Evolutionary conservation across 345 rosid genomes (phyloP).

Genomic region (Eucalyptus grandis): DNA sequence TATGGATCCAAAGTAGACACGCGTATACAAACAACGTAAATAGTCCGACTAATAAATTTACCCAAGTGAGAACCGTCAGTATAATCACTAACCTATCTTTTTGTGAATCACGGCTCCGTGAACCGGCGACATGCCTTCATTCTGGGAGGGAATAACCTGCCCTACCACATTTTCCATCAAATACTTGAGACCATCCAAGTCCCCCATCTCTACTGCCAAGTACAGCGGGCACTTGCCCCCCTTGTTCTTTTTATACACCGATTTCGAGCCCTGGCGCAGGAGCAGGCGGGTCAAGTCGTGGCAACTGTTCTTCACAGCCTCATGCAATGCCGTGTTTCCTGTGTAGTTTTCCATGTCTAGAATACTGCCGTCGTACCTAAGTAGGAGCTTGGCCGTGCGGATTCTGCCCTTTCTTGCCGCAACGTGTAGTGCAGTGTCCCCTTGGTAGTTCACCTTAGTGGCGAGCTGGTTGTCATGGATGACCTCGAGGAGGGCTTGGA

Average conservation of each 20-base stretch:
- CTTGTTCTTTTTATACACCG: neutral
- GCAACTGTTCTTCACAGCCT: neutral
- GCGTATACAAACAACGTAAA: neutral
- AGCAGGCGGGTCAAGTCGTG: neutral
- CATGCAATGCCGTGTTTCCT: neutral
- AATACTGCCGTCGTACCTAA: neutral
- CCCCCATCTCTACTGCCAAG: neutral
- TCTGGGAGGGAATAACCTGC: neutral
- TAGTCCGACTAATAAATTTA: neutral
- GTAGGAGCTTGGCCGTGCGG: neutral
- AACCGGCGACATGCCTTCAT: neutral
- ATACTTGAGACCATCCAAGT: neutral
- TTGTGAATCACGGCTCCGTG: neutral
- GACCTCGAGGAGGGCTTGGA: neutral
- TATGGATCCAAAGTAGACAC: neutral
- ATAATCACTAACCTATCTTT: neutral
- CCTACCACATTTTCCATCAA: neutral
- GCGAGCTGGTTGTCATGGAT: neutral
- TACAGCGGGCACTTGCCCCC: neutral
- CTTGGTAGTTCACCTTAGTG: neutral
- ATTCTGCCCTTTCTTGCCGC: neutral
- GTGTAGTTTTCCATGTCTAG: neutral
- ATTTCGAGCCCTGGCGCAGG: neutral
- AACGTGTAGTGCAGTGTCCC: neutral
- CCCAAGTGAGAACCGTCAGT: neutral